Base-by-base conservation (phyloP, 2,329 filamentous ascomycete species). In the Metarhizium guizhouense region DNA sequence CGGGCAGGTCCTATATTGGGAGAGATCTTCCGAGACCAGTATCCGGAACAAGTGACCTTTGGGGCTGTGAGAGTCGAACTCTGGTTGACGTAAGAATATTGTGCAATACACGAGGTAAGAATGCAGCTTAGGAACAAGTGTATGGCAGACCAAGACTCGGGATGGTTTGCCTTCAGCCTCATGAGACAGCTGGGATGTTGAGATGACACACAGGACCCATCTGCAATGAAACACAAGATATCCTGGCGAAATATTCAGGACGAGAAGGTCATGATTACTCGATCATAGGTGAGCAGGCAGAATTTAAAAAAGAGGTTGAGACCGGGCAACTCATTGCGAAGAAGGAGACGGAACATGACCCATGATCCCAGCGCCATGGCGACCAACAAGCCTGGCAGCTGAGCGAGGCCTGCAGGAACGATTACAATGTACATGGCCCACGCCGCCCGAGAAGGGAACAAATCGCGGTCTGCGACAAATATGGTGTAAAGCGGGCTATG, bases 161-260 rank as follows among this genome's bases (percentile, higher is more conserved):
- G 45, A 45, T 34, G 30, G 32, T 47, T 53, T 30, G 52, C 20
- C 51, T 54, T 59, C 61, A 61, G 61, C 58, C 61, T 62, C 58
- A 57, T 51, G 49, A 57, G 54, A 53, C 55, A 50, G 49, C 51
- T 58, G 57, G 61, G 59, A 57, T 58, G 53, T 53, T 48, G 58
- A 59, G 52, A 56, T 58, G 58, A 60, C 59, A 59, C 57, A 48
- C 57, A 54, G 57, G 57, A 58, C 56, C 60, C 61, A 62, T 63
- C 56, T 60, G 59, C 58, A 57, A 62, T 61, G 61, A 51, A 59
- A 61, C 60, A 53, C 52, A 55, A 45, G 36, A 55, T 32, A 42
- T 32, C 48, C 54, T n/a, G 56, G 56, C 52, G 57, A 55, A 57
- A 53, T 57, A 57, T 53, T 56, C 52, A 43, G 53, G 52, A 56